Base-by-base conservation (phyloP, 116 monocot genomes). In the Zostera marina region DNA sequence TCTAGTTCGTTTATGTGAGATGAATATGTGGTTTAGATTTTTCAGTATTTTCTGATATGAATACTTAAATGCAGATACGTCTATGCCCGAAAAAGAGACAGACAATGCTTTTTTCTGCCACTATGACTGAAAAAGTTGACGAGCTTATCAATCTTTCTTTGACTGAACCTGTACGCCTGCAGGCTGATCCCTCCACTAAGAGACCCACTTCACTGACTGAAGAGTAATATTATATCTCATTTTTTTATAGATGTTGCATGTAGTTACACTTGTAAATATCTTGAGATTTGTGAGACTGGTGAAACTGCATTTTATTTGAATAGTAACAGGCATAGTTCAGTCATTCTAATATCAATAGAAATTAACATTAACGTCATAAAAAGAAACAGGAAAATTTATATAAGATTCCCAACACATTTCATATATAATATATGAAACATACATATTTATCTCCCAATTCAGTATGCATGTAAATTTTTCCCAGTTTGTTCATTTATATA, bases 41-140 rank as follows among this genome's bases (percentile, higher is more conserved):
- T 8, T 38, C 15, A 25, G 15, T 53, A 12, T 22, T 21, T 53
- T 24, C 1, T 38, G 38, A 38, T 1, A 11, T 2, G 32, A 56
- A 22, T 11, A 24, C 15, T 15, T 56, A 38, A 56, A 8, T 83
- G 53, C 63, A 99, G 98, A 76, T 99, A 58, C 72, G 73, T 20
- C 63, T 87, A 52, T 90, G 98, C 64, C 98, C 98, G 17, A 91
- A 79, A 73, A 70, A 75, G 60, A 86, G 91, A 54, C 98, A 99
- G 62, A 91, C 98, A 25, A 86, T 99, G 98, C 72, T 99, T 9
- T 99, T 99, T 40, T 99, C 98, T 71, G 98, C 98, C 42, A 99
- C 98, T 24, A 99, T 99, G 98, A 99, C 86, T 47, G 98, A 99
- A 74, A 83, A 99, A 91, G 81, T 99, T 66, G 77, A 87, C 71